Percentiles rank a stretch among this genome's conserved stretches.
Evolutionary conservation across 352 stramenopile species (phyloP).

Genomic region (Phytopythium delawarense): DNA sequence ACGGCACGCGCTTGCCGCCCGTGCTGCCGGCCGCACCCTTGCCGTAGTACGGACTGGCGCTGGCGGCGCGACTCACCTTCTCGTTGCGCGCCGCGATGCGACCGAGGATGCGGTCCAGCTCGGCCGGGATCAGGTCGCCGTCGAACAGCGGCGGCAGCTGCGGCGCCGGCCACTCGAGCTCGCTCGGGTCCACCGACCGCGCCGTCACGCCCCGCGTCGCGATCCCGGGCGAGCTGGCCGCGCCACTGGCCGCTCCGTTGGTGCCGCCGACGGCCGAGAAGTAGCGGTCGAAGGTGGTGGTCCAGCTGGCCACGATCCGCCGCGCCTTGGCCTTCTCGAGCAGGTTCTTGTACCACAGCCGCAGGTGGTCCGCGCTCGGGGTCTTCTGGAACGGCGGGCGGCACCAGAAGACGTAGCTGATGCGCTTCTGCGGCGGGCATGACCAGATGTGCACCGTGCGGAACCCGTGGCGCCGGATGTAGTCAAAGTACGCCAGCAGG

Average conservation of each 20-base stretch:
- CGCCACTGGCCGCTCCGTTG: background rate
- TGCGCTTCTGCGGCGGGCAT: conserved; percentile 91
- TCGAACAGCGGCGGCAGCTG: conserved; percentile 77
- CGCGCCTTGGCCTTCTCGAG: conserved; percentile 60
- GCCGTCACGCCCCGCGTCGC: conserved; percentile 55
- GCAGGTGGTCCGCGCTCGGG: conserved; percentile 91
- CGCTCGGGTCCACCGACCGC: conserved; percentile 86
- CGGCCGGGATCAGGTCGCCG: conserved; percentile 71
- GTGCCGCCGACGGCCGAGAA: conserved; percentile 22
- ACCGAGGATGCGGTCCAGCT: conserved; percentile 75
- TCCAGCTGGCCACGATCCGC: conserved; percentile 65
- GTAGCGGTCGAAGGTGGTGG: conserved; percentile 69
- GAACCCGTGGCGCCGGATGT: conserved; percentile 92
- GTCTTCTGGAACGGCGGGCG: conserved; percentile 94
- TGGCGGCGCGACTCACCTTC: conserved; percentile 45
- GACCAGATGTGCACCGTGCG: conserved; percentile 96
- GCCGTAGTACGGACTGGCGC: conserved; percentile 18
- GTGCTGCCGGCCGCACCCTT: conserved; percentile 39
- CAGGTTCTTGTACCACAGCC: conserved; percentile 92
- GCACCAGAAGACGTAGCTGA: conserved; percentile 98
- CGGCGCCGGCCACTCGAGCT: conserved; percentile 66
- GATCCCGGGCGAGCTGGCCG: conserved; percentile 9
- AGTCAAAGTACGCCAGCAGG: conserved; percentile 95
- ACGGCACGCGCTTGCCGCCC: conserved; percentile 37
- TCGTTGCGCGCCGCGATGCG: conserved; percentile 54